A percentile compares a stretch with the other conserved stretches of the same genome.
Conservation (phyloP, 1,139 yeast species). For the Pichia inconspicua region DNA sequence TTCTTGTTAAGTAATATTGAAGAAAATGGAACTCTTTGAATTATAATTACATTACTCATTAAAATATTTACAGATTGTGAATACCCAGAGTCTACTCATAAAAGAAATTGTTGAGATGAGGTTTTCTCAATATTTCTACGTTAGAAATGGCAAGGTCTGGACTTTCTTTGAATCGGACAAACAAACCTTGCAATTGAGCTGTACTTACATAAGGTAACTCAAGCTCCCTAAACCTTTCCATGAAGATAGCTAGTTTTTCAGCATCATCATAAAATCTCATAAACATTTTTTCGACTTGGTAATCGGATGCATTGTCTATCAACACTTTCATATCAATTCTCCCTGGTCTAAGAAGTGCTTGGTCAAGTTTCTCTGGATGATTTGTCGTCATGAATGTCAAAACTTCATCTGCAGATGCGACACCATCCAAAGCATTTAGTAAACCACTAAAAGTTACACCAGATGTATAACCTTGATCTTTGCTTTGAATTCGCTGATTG, state of each 20-base stretch:
- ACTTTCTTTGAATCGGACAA: slow-evolving; percentile 83
- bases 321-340: slow-evolving; percentile 80
- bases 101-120: slow-evolving; percentile 28
- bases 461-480: slow-evolving; percentile 62
- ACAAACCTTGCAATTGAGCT: slow-evolving; percentile 91
- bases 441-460: slow-evolving; percentile 96
- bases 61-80: slow-evolving; percentile 4
- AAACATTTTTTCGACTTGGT: slow-evolving; percentile 80
- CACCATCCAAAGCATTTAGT: slow-evolving; percentile 92
- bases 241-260: slow-evolving; percentile 56
- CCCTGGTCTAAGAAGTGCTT: slow-evolving; percentile 85
- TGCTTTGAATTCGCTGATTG: slow-evolving; percentile 67
- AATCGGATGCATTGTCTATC: slow-evolving; percentile 76
- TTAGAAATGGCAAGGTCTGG: slow-evolving; percentile 70
- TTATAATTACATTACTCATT: neutral
- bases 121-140: slow-evolving; percentile 39
- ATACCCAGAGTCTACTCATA: slow-evolving; percentile 18
- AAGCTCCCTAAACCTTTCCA: slow-evolving; percentile 42
- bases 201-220: slow-evolving; percentile 63
- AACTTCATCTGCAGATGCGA: slow-evolving; percentile 96
- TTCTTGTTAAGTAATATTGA: slow-evolving; percentile 23
- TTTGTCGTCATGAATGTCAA: slow-evolving; percentile 97
- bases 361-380: slow-evolving; percentile 88
- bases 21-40: slow-evolving; percentile 13
- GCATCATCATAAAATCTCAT: slow-evolving; percentile 75